Percentiles rank a stretch among this genome's conserved stretches.
These are phyloP conservation scores for Paecilomyces formosus DNA, from an alignment of 2,329 filamentous ascomycete species.

Conservation along the genomic window DNA sequence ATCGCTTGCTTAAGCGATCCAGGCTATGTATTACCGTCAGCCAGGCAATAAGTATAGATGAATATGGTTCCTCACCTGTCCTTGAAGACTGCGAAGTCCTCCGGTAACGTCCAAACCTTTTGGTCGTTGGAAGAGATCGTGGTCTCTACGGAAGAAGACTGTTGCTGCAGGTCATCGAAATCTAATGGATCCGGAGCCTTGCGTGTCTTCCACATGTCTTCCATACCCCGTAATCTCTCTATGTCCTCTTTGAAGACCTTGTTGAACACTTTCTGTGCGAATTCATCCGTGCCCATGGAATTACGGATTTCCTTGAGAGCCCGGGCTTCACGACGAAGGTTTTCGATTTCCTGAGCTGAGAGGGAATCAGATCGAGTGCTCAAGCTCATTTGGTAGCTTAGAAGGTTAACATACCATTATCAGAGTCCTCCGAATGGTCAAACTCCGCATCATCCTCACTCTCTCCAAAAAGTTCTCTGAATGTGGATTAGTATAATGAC, in stretches of 20 bases:
- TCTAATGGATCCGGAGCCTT: slow-evolving; percentile 65
- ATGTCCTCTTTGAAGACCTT: slow-evolving; percentile 90
- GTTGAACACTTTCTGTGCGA: slow-evolving; percentile 74
- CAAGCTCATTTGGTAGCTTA: background rate
- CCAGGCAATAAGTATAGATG: background rate
- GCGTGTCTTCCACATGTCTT: slow-evolving; percentile 92
- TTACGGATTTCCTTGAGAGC: slow-evolving; percentile 76
- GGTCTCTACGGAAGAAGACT: slow-evolving; percentile 44
- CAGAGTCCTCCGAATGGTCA: slow-evolving; percentile 70
- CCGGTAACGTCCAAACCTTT: slow-evolving; percentile 67
- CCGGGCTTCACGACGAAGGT: slow-evolving; percentile 74
- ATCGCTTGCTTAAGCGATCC: slow-evolving; percentile 64
- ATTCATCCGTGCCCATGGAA: slow-evolving; percentile 70
- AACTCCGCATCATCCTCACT: slow-evolving; percentile 81
- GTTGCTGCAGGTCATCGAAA: slow-evolving; percentile 54
- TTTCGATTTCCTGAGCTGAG: slow-evolving; percentile 70
- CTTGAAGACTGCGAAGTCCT: slow-evolving; percentile 80
- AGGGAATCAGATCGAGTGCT: slow-evolving; percentile 11
- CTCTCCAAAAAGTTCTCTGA: slow-evolving; percentile 78
- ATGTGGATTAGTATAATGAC: slow-evolving; percentile 16
- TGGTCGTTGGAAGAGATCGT: slow-evolving; percentile 62
- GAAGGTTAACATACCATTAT: slow-evolving; percentile 54
- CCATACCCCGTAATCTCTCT: slow-evolving; percentile 71
- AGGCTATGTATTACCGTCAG: slow-evolving; percentile 44
- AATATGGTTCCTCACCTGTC: slow-evolving; percentile 49